Conservation (phyloP, 2,329 filamentous ascomycete species). For the Talaromyces verruculosus region DNA sequence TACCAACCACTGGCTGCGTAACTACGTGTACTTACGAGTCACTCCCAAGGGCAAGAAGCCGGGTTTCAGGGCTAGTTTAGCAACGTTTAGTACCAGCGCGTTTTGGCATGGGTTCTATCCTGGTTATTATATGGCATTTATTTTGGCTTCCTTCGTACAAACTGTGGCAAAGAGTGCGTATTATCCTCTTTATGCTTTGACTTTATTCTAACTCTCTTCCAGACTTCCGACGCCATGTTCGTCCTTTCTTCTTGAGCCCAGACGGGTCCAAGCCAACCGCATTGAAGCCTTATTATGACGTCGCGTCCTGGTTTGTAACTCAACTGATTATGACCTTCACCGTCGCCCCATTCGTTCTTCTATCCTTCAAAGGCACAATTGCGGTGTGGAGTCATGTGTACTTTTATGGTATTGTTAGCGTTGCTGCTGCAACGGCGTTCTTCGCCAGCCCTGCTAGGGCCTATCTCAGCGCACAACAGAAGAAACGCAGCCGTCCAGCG, state of each 20-base stretch:
- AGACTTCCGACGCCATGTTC: slow-evolving; percentile 87
- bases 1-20: slow-evolving; percentile 93
- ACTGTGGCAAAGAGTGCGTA: slow-evolving; percentile 87
- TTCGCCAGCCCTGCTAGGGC: slow-evolving; percentile 77
- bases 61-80: slow-evolving; percentile 89
- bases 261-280: slow-evolving; percentile 67
- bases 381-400: slow-evolving; percentile 81
- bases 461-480: slow-evolving; percentile 57
- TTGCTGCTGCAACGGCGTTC: slow-evolving; percentile 64
- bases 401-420: slow-evolving; percentile 77
- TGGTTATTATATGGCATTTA: slow-evolving; percentile 89
- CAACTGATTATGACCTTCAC: slow-evolving; percentile 82
- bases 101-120: slow-evolving; percentile 99
- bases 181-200: not conserved
- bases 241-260: slow-evolving; percentile 87
- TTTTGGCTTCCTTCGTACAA: slow-evolving; percentile 87
- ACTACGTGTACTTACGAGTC: slow-evolving; percentile 93
- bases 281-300: slow-evolving; percentile 82
- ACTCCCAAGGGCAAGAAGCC: slow-evolving; percentile 95
- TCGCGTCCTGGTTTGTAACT: slow-evolving; percentile 71
- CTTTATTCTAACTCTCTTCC: slow-evolving; percentile 25
- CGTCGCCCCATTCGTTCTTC: slow-evolving; percentile 79
- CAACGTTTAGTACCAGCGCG: slow-evolving; percentile 90
- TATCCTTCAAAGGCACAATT: slow-evolving; percentile 69
- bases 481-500: slow-evolving; percentile 52